Evolutionary conservation across 768 basidiomycete species (phyloP).

Genomic region (Leucogyrophana mollusca): DNA sequence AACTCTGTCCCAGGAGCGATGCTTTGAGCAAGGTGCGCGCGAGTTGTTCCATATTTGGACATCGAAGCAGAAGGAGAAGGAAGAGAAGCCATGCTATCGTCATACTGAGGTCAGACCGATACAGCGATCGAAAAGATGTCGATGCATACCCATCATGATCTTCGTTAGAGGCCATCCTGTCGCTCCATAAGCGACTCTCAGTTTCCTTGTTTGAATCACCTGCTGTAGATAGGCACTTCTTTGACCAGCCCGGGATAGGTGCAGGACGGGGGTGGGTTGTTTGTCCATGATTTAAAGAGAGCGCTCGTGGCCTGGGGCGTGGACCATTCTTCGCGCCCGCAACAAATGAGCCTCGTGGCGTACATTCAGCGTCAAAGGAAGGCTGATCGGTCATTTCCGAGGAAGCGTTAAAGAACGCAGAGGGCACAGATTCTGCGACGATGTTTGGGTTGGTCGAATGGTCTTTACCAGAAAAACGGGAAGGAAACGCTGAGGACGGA

Average conservation of each 20-base stretch:
- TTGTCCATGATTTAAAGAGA: constrained; percentile 25
- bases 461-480: no score
- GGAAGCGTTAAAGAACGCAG: no score
- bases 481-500: no score
- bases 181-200: constrained; percentile 27
- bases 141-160: constrained; percentile 10
- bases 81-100: not conserved
- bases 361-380: no score
- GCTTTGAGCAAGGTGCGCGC: no score
- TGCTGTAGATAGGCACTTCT: constrained; percentile 38
- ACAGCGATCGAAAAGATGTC: not conserved
- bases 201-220: constrained; percentile 23
- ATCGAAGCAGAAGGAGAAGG: not conserved
- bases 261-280: not conserved
- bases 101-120: not conserved
- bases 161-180: constrained; percentile 7
- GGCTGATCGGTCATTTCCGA: no score
- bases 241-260: constrained; percentile 26
- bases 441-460: no score
- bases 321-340: constrained; percentile 2
- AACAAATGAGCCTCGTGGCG: not conserved
- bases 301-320: constrained; percentile 25
- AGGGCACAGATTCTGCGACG: no score
- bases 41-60: not conserved
- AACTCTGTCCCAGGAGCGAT: not conserved